Conservation (phyloP, 257 asterid genomes). For the Petunia secreta region DNA sequence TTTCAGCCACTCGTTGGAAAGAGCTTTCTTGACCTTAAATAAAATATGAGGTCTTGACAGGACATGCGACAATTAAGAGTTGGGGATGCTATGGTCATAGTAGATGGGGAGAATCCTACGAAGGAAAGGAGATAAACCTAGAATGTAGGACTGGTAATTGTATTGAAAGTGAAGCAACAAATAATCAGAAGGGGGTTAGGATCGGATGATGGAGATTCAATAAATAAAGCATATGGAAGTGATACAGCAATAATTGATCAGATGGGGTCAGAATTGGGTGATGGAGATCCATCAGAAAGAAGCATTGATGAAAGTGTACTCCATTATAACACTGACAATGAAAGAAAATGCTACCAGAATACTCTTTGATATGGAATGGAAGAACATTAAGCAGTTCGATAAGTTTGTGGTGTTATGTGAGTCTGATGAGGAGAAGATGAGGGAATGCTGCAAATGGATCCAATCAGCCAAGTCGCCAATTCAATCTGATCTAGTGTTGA, state of each 20-base stretch:
- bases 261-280: not conserved
- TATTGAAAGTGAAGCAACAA: no score
- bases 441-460: not conserved
- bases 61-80: not conserved
- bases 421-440: not conserved
- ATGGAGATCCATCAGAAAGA: not conserved
- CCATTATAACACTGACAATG: not conserved
- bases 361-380: not conserved
- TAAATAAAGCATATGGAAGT: no score
- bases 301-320: not conserved
- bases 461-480: not conserved
- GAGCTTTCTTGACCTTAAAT: not conserved
- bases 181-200: no score
- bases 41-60: not conserved
- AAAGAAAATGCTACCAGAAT: not conserved
- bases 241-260: not conserved
- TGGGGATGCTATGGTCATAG: not conserved
- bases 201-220: no score
- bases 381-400: not conserved
- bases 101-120: not conserved
- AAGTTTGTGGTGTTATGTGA: not conserved
- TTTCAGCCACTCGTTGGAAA: not conserved
- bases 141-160: not conserved
- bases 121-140: not conserved
- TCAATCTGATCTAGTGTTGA: not conserved